Percentiles rank a stretch among this genome's conserved stretches.
These are phyloP conservation scores for Polytrichum commune DNA, from an alignment of 225 moss, liverwort and hornwort species.

Conservation along the genomic window DNA sequence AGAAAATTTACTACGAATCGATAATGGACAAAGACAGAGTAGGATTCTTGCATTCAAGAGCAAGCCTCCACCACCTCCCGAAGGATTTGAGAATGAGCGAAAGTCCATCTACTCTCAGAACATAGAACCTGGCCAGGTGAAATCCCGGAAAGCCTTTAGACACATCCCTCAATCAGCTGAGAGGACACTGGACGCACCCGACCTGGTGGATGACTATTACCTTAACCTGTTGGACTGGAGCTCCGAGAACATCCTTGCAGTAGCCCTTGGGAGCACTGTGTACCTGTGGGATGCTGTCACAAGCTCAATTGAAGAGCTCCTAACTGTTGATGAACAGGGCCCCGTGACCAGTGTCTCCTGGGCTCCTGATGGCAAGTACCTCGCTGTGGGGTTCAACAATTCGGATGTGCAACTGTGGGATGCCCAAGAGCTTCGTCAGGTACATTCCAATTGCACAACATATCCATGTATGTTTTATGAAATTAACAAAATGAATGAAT, in stretches of 20 bases:
- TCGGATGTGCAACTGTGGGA: constrained; percentile 94
- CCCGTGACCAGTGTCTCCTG: constrained; percentile 90
- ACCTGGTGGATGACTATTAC: constrained; percentile 95
- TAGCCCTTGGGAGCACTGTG: constrained; percentile 84
- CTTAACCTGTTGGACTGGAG: constrained; percentile 95
- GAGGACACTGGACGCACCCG: constrained; percentile 88
- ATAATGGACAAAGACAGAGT: constrained; percentile 62
- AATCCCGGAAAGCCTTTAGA: constrained; percentile 66
- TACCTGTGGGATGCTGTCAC: constrained; percentile 91
- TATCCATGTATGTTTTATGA: not conserved
- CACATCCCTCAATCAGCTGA: constrained; percentile 97
- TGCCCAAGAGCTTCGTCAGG: not conserved
- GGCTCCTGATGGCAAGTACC: constrained; percentile 91
- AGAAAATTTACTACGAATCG: constrained; percentile 59
- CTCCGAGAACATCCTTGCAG: constrained; percentile 74
- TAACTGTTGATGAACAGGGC: constrained; percentile 82
- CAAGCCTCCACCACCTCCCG: constrained; percentile 90
- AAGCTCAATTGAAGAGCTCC: constrained; percentile 81
- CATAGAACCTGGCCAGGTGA: constrained; percentile 40
- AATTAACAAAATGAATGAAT: too few relatives aligned
- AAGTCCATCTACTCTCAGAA: constrained; percentile 78
- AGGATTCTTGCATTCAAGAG: constrained; percentile 86
- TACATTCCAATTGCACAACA: not conserved
- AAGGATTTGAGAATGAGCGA: constrained; percentile 72
- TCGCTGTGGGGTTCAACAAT: constrained; percentile 84